Percentiles rank a stretch among this genome's conserved stretches.
These are phyloP conservation scores for Rhododendron molle DNA, from an alignment of 148 eudicot species.

Conservation along the genomic window DNA sequence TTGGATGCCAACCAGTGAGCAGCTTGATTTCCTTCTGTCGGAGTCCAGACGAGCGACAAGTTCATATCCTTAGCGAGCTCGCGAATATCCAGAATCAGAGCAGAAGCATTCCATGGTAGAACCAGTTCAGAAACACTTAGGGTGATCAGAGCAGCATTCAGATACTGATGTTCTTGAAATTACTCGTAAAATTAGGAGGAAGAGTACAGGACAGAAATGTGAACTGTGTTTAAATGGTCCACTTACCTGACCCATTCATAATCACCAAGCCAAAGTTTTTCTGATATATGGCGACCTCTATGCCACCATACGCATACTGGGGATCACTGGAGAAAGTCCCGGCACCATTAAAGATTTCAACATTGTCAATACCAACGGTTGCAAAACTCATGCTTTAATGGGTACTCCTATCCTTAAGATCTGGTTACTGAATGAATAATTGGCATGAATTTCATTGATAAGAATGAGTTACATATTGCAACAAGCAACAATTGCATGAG, in stretches of 20 bases:
- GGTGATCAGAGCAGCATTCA: background rate
- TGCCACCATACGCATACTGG: background rate
- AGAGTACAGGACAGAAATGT: background rate
- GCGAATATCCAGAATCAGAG: background rate
- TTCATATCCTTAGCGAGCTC: background rate
- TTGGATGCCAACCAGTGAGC: background rate
- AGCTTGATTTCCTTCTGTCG: background rate
- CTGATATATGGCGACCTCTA: background rate
- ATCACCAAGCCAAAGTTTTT: background rate
- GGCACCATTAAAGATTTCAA: background rate
- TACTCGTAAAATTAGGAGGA: background rate
- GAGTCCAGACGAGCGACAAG: background rate
- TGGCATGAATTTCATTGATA: constrained; percentile 10
- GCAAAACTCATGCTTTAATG: background rate
- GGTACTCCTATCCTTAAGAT: background rate
- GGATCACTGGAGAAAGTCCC: background rate
- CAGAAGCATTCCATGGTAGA: background rate
- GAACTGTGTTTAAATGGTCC: background rate
- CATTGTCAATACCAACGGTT: background rate
- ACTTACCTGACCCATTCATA: background rate
- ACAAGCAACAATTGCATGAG: background rate
- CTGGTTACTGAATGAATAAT: background rate
- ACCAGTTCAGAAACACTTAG: background rate
- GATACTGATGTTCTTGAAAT: background rate
- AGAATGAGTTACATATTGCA: constrained; percentile 15